phyloP scores from a whole-genome alignment of 257 asterid genomes.

The Solanum clarkiae region DNA sequence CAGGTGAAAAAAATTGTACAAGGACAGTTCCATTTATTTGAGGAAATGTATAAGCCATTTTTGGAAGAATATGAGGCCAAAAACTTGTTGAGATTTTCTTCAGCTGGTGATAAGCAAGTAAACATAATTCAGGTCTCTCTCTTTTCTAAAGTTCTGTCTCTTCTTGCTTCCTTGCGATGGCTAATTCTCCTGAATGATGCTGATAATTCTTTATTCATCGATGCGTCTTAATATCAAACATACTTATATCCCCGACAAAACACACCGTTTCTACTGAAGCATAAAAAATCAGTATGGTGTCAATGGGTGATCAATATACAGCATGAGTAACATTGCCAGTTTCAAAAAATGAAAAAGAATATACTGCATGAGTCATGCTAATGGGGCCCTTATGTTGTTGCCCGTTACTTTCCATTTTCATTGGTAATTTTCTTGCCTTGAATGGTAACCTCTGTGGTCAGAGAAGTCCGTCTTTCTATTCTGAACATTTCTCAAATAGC shows the following conservation, averaged over 20 bases:
- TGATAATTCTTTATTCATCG: neutral
- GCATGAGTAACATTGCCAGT: neutral
- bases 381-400: neutral
- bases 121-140: slow-evolving; percentile 51
- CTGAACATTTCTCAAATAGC: neutral
- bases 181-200: neutral
- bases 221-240: neutral
- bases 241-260: neutral
- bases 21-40: slow-evolving; percentile 66
- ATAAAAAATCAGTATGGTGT: neutral
- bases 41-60: slow-evolving; percentile 45
- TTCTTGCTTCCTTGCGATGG: neutral
- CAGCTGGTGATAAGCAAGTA: slow-evolving; percentile 30
- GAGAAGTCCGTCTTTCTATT: neutral
- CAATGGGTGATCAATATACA: neutral
- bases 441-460: neutral
- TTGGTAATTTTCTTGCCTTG: neutral
- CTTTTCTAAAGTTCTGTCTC: neutral
- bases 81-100: slow-evolving; percentile 44
- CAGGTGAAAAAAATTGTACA: slow-evolving; percentile 75
- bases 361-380: neutral
- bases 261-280: neutral
- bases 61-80: slow-evolving; percentile 49
- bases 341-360: neutral
- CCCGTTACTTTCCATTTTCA: neutral